Conservation (phyloP, 331 rosid genomes). For the Rhamnella rubrinervis region DNA sequence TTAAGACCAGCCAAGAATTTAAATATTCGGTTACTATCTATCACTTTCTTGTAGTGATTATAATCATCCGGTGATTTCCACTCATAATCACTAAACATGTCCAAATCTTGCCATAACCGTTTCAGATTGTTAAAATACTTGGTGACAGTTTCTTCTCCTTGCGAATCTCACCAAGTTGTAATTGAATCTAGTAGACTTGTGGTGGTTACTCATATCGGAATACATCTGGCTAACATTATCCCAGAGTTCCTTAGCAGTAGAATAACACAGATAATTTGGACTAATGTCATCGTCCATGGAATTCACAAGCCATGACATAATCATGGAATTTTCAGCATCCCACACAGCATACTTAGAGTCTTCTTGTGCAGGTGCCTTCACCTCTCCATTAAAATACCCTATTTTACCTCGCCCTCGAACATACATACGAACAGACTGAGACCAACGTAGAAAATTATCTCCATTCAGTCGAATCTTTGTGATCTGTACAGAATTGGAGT, state of each 20-base stretch:
- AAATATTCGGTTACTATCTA: background rate
- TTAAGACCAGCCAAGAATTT: background rate
- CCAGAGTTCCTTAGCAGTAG: slow-evolving; percentile 1
- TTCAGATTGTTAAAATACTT: background rate
- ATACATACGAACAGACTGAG: slow-evolving; percentile 2
- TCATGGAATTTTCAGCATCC: slow-evolving; percentile 18
- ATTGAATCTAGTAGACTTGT: background rate
- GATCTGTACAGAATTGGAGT: background rate
- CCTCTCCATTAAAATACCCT: background rate
- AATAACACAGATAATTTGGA: background rate
- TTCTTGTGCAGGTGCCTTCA: background rate
- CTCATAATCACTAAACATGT: slow-evolving; percentile 8
- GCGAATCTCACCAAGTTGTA: background rate
- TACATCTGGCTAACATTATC: background rate
- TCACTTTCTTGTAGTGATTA: background rate
- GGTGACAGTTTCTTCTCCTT: background rate
- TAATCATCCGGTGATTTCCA: background rate
- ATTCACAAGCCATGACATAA: slow-evolving; percentile 6
- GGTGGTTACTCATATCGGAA: slow-evolving; percentile 4
- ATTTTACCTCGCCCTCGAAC: slow-evolving; percentile 1
- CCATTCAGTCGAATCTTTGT: background rate
- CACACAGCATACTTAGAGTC: background rate
- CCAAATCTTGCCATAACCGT: slow-evolving; percentile 1
- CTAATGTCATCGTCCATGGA: slow-evolving; percentile 6
- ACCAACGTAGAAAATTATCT: background rate